Evolutionary conservation across 345 rosid genomes (phyloP), one percentile per base, ranked within the genome.

Genomic region (Dovyalis caffra): DNA sequence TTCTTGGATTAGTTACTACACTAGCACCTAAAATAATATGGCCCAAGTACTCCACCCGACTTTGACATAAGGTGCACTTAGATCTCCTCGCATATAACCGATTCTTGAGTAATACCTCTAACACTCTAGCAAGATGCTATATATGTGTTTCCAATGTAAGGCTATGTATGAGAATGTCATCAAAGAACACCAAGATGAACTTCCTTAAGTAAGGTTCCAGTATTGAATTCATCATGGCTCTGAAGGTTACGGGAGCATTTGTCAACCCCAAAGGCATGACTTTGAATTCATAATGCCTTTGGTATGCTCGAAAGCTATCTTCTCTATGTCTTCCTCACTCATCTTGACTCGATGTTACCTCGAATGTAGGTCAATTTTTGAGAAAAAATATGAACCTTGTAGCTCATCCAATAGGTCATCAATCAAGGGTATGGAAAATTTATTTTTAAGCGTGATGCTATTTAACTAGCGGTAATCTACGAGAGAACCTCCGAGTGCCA

Each of bases 401-500:
- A 51, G 8, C 10, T 51, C 8, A 51, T 51, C 58, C n/a, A 51
- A 51, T 5, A 51, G n/a, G 8, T 10, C 14, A 38, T 38, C 3
- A 8, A 38, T 38, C 11, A 38, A 12, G 9, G 45, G 45, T 0
- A 38, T 38, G 11, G 3, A 10, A 38, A 38, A 38, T 10, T 38
- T 38, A 10, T 38, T 38, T 10, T 38, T 38, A 1, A 38, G 1
- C 9, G 2, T 38, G 12, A 38, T 0, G 2, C 2, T 2, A 2
- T 38, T 38, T 11, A 38, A 10, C 3, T 38, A 0, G 2, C 14
- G 8, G 11, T 8, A 38, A 10, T 38, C 3, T 0, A 38, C 0
- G 9, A 1, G 9, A n/a, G 0, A 38, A 38, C 0, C 14, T 0
- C 14, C 3, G 2, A 8, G 3, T 38, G 2, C 9, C 9, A 10